A percentile compares a stretch with the other conserved stretches of the same genome.
Evolutionary conservation across 2,329 filamentous ascomycete genomes (phyloP).

Genomic region (Calonectria pauciramosa): DNA sequence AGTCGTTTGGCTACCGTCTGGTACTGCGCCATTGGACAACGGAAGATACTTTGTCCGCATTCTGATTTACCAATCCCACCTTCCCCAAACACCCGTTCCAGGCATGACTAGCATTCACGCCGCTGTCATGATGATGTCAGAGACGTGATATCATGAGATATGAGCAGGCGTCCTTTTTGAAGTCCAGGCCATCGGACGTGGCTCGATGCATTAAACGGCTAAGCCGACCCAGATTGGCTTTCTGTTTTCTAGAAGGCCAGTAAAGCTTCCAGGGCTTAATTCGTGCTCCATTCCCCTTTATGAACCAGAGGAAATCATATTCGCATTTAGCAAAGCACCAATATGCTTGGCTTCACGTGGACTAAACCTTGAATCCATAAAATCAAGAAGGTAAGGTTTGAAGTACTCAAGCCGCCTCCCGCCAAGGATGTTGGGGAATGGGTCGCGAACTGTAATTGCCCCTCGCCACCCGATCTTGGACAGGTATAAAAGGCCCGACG

Average conservation of each 20-base stretch:
- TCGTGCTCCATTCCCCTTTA: not conserved
- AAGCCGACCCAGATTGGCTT: not conserved
- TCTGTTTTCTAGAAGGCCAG: not conserved
- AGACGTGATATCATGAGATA: too few species aligned
- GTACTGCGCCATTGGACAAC: too few species aligned
- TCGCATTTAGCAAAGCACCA: not conserved
- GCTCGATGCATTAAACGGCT: not conserved
- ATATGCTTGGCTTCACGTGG: not conserved
- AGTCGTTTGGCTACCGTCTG: too few species aligned
- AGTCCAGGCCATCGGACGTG: not conserved
- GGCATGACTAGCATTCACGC: too few species aligned
- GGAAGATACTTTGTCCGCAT: too few species aligned
- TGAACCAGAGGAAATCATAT: too few species aligned
- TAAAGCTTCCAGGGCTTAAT: not conserved
- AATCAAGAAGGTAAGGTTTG: not conserved
- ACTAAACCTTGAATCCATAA: not conserved
- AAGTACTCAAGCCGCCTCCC: not conserved
- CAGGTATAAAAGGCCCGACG: not conserved
- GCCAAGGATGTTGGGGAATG: not conserved
- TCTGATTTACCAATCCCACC: too few species aligned
- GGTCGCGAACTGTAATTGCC: not conserved
- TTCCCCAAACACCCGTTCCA: too few species aligned
- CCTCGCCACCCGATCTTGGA: not conserved
- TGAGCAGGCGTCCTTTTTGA: too few species aligned
- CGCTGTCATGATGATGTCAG: too few species aligned